Percentiles rank a stretch among this genome's conserved stretches.
These are phyloP conservation scores for Pyropia yezoensis DNA, from an alignment of 23 red algal species.

Conservation along the genomic window DNA sequence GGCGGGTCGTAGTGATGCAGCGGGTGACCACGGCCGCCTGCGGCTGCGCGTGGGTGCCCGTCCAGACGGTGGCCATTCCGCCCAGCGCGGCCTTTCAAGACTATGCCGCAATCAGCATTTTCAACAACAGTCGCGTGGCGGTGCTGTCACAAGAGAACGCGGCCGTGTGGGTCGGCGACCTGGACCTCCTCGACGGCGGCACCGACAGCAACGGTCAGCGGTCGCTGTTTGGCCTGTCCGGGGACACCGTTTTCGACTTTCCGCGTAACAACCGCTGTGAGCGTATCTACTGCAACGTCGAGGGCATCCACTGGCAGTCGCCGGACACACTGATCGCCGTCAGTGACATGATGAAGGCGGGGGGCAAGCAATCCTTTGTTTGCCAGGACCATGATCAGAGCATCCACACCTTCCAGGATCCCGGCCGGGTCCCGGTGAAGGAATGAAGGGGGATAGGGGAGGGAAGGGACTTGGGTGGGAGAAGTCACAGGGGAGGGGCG, in stretches of 20 bases:
- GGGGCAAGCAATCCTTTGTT: conserved; percentile 11
- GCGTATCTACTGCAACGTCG: conserved; percentile 33
- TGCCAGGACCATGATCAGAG: conserved; percentile 16
- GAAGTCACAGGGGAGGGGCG: too few species aligned
- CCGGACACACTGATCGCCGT: conserved; percentile 8
- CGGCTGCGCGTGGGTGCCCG: conserved; percentile 12
- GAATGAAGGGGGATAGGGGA: too few species aligned
- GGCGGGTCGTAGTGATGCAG: conserved; percentile 24
- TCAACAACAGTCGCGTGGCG: conserved; percentile 3
- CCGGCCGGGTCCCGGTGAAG: too few species aligned
- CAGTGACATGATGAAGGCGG: conserved; percentile 31
- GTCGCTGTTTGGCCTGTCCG: neutral
- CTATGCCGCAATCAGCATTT: conserved; percentile 26
- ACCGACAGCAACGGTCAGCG: too few species aligned
- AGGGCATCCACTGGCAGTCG: conserved; percentile 16
- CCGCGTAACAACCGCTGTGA: conserved; percentile 15
- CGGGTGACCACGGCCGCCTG: neutral
- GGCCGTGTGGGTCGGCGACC: conserved; percentile 18
- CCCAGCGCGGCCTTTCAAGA: conserved; percentile 11
- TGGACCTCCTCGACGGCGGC: conserved; percentile 1
- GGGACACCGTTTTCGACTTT: conserved; percentile 17
- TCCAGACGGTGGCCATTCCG: conserved; percentile 11
- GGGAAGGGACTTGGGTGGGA: too few species aligned
- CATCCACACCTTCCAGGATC: too few species aligned
- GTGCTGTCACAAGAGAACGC: conserved; percentile 31